Base-by-base conservation (phyloP, 2,329 filamentous ascomycete genomes). In the Ciborinia camelliae region DNA sequence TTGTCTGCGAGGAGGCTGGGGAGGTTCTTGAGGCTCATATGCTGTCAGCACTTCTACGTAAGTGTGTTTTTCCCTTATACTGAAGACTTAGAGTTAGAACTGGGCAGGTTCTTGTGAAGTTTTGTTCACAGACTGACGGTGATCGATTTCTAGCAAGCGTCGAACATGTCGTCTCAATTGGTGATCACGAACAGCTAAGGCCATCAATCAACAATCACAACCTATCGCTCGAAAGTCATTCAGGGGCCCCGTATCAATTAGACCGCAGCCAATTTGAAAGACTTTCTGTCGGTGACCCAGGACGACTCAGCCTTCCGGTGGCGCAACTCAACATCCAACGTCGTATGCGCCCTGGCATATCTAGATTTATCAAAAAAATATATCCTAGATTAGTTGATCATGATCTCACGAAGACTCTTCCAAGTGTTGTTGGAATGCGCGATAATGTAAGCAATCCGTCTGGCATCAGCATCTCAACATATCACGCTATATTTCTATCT, bases 1-100 rank as follows among this genome's bases (percentile, higher is more conserved):
- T 80, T 26, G 37, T 80, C 1, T 78, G 76, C 45, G 78, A 80
- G 68, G 79, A 80, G 64, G 79, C 79, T 1, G 79, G 78, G 14
- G 78, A 80, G 59, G 77, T 79, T 0, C 66, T 79, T 6, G 78
- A 80, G 55, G 71, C 77, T 8, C 78, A 80, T 68, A 70, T 76
- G 4, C 71, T 80, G 8, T 74, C 77, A 2, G 74, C 78, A 43
- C 67, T 72, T 15, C 57, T 65, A 59, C 67, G 64, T 41, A 71
- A 71, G 51, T 60, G 9, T 2, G 12, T 35, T 35, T n/a, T 23
- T 23, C 8, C n/a, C 9, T 45, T 45, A 9, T 7, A 45, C 7
- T n/a, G 1, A n/a, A 23, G 2, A 45, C n/a, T n/a, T n/a, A n/a
- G n/a, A 10, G 20, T n/a, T 10, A 8, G 20, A 45, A 5, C 10